Evolutionary conservation across 306 rosid species (phyloP).

Genomic region (Castanopsis chinensis): DNA sequence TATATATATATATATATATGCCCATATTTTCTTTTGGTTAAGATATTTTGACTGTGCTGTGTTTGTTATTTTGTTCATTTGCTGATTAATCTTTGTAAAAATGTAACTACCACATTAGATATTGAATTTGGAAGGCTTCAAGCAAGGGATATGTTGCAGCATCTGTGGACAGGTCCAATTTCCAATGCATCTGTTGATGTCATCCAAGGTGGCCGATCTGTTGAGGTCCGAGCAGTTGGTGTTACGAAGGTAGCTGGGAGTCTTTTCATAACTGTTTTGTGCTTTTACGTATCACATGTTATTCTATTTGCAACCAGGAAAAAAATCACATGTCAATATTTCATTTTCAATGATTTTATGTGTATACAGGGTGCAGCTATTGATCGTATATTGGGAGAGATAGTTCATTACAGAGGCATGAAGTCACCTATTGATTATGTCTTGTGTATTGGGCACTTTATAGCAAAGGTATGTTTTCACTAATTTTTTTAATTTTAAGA

Average conservation of each 20-base stretch:
- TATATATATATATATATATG: neutral
- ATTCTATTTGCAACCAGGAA: constrained; percentile 11
- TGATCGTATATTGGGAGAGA: constrained; percentile 85
- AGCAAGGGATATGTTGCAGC: constrained; percentile 96
- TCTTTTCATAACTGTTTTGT: neutral
- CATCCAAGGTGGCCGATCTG: constrained; percentile 84
- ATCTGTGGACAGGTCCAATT: constrained; percentile 95
- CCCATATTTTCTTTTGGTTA: constrained; percentile 1
- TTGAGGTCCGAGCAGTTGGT: constrained; percentile 94
- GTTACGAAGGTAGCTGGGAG: constrained; percentile 66
- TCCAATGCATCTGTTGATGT: constrained; percentile 95
- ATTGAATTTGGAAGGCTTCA: constrained; percentile 95
- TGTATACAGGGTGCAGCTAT: constrained; percentile 80
- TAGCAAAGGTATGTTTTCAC: constrained; percentile 61
- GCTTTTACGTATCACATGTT: neutral
- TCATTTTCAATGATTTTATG: constrained; percentile 24
- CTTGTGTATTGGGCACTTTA: constrained; percentile 87
- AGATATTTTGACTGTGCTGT: neutral
- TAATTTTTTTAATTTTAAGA: neutral
- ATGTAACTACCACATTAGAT: constrained; percentile 42
- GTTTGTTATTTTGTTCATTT: neutral
- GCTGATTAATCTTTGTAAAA: constrained; percentile 12
- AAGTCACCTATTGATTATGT: constrained; percentile 85
- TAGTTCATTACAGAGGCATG: constrained; percentile 83
- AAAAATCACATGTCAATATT: neutral